Base-by-base conservation (phyloP, 2,329 filamentous ascomycete genomes). In the Elsinoe fawcettii region DNA sequence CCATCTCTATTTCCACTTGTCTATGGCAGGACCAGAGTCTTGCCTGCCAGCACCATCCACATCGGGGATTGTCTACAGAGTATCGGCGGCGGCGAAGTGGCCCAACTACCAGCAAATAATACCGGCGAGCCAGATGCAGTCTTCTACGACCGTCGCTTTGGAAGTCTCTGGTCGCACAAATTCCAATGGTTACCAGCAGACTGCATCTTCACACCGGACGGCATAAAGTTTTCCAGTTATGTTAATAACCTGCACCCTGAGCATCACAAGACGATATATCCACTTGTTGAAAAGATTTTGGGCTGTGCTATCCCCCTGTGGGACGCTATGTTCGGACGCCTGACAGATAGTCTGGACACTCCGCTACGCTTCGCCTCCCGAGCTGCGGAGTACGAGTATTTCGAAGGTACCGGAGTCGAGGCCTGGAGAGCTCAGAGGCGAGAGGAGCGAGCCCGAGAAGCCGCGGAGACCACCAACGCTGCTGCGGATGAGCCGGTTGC, bases 1-100 rank as follows among this genome's bases (percentile, higher is more conserved):
- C 83, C 84, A 1, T 86, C 82, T 0, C 71, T 87, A 5, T 87
- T 77, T 61, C 82, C 84, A 0, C 67, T 87, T 0, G 65, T 81
- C 1, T 83, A 81, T 61, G 80, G 79, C 0, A 67, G 68, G 12
- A 75, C 74, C 1, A 71, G 72, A 2, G 71, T 74, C 2, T 62
- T 82, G 0, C 39, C 62, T 8, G 63, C 69, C 4, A 65, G 63
- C 2, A 61, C 58, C 1, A 66, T 72, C 2, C 59, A 64, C 0
- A 59, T 74, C 3, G 47, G 62, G 1, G 64, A 70, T 27, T 70
- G 67, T 20, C 60, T 66, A 4, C 55, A 64, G 3, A 69, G 64
- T 59, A 64, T 62, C 9, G 70, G 69, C 6, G 66, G 62, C 32
- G 59, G 59, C 18, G 61, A 65, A 1, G 18, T 69, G 14, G 59